Evolutionary conservation across 2,329 filamentous ascomycete species (phyloP).

Genomic region (Pestalotiopsis sp.): DNA sequence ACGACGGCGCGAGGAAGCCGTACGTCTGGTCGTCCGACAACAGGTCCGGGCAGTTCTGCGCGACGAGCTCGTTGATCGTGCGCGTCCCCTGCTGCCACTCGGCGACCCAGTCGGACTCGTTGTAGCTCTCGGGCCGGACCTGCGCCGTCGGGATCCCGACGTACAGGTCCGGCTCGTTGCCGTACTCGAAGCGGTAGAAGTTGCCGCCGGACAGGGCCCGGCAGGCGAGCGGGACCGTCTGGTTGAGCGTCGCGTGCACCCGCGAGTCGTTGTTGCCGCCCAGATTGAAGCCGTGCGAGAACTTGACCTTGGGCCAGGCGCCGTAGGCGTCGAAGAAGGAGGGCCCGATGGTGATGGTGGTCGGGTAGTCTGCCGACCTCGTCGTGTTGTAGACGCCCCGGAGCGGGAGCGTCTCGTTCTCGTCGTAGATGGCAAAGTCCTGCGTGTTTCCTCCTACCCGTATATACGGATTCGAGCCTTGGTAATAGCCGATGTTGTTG

Average conservation of each 20-base stretch:
- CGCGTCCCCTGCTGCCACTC: constrained; percentile 61
- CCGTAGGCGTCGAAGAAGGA: constrained; percentile 65
- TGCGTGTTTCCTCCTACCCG: constrained; percentile 70
- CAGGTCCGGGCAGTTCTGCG: constrained; percentile 53
- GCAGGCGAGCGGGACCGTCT: constrained; percentile 60
- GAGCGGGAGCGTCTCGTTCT: constrained; percentile 49
- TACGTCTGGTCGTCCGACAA: constrained; percentile 37
- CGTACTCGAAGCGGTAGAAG: constrained; percentile 62
- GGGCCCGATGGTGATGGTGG: constrained; percentile 61
- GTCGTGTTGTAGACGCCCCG: constrained; percentile 54
- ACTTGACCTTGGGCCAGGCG: constrained; percentile 58
- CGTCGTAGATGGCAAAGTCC: constrained; percentile 64
- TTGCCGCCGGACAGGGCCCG: constrained; percentile 53
- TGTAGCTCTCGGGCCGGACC: constrained; percentile 54
- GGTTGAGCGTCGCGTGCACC: constrained; percentile 50
- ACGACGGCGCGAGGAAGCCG: constrained; percentile 60
- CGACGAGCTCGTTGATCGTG: constrained; percentile 47
- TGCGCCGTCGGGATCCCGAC: constrained; percentile 52
- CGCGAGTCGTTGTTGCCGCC: constrained; percentile 53
- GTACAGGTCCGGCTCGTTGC: constrained; percentile 66
- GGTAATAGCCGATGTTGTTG: constrained; percentile 55
- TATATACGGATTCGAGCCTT: constrained; percentile 60
- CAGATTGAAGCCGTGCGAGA: constrained; percentile 65
- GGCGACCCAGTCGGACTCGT: constrained; percentile 55
- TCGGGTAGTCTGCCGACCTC: constrained; percentile 61